These are phyloP conservation scores for Gamarada debralockiae DNA, from an alignment of 495 filamentous ascomycete species.

Conservation along the genomic window DNA sequence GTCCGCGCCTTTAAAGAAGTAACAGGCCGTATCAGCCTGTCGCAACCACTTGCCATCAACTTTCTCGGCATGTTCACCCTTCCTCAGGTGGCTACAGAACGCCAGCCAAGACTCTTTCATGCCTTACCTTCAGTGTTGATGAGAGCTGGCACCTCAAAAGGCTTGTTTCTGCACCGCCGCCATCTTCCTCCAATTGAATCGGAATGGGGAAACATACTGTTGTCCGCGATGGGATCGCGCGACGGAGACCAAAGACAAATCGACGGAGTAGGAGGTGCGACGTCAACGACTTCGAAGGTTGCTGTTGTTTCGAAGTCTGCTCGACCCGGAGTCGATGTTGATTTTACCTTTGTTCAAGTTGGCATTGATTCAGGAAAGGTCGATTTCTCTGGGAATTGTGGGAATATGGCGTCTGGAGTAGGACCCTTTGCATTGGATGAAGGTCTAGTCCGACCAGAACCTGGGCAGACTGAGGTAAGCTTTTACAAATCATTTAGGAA, in stretches of 20 bases:
- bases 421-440: constrained; percentile 36
- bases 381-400: constrained; percentile 39
- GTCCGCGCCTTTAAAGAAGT: too few relatives aligned
- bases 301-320: constrained; percentile 31
- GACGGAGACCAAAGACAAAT: constrained; percentile 26
- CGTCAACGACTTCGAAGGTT: constrained; percentile 38
- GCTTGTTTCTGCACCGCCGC: constrained; percentile 31
- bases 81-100: too few relatives aligned
- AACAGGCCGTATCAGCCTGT: too few relatives aligned
- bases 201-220: constrained; percentile 28
- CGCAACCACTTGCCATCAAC: too few relatives aligned
- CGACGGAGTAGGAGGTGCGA: constrained; percentile 35
- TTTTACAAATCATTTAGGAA: too few relatives aligned
- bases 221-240: constrained; percentile 32
- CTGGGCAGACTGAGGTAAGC: constrained; percentile 25
- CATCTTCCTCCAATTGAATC: constrained; percentile 25
- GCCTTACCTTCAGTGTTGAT: constrained; percentile 35
- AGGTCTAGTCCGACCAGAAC: constrained; percentile 23
- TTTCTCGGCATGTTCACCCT: too few relatives aligned
- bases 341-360: constrained; percentile 38
- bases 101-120: neutral
- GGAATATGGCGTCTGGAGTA: constrained; percentile 36
- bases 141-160: constrained; percentile 37
- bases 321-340: constrained; percentile 29
- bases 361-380: constrained; percentile 28